These are phyloP conservation scores for Saccharomycopsis crataegensis DNA, from an alignment of 1,139 yeast genomes.

Conservation along the genomic window DNA sequence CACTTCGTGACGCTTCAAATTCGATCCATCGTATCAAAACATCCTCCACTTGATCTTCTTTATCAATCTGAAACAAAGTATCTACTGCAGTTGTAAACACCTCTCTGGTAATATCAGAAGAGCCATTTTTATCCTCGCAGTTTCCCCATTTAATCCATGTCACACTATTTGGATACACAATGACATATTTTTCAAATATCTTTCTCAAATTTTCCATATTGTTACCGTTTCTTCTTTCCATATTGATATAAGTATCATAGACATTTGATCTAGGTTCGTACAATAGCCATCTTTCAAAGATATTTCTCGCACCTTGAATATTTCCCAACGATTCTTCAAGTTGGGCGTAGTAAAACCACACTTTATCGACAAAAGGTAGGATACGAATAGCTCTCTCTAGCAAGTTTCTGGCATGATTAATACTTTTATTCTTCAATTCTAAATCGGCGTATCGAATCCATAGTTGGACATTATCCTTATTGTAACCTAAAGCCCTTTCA, in stretches of 20 bases:
- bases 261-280: constrained; percentile 58
- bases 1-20: constrained; percentile 64
- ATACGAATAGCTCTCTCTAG: constrained; percentile 70
- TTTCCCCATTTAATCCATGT: constrained; percentile 63
- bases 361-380: constrained; percentile 72
- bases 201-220: constrained; percentile 50
- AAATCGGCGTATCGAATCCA: constrained; percentile 82
- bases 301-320: constrained; percentile 49
- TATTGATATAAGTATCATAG: constrained; percentile 69
- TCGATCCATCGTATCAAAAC: constrained; percentile 51
- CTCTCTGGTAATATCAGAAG: constrained; percentile 40
- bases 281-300: constrained; percentile 74
- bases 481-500: constrained; percentile 81
- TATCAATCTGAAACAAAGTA: constrained; percentile 30
- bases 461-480: constrained; percentile 64
- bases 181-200: constrained; percentile 50
- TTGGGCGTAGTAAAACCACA: constrained; percentile 79
- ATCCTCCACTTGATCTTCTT: constrained; percentile 31
- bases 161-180: constrained; percentile 42
- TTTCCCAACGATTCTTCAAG: constrained; percentile 77
- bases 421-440: constrained; percentile 64
- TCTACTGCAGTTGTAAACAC: constrained; percentile 68
- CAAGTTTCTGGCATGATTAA: constrained; percentile 84
- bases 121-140: constrained; percentile 53
- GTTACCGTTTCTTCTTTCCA: constrained; percentile 65